phyloP scores from a whole-genome alignment of 306 rosid species.

The Benincasa hispida region DNA sequence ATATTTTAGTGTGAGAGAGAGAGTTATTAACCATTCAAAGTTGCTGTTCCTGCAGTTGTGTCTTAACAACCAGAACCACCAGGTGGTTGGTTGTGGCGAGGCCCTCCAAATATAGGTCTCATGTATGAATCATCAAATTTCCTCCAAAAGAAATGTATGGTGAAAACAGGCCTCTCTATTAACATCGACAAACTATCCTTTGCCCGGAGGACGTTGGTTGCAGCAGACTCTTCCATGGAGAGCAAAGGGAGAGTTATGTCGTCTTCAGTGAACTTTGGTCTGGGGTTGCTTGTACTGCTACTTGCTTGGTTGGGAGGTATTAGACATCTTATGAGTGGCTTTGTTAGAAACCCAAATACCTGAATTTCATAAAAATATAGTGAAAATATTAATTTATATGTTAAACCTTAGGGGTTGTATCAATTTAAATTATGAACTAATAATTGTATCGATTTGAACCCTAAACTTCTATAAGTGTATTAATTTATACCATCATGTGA shows the following conservation, averaged over 20 bases:
- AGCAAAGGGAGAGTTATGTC: constrained; percentile 55
- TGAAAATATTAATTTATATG: no score
- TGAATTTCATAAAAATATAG: constrained; percentile 3
- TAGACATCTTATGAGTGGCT: constrained; percentile 53
- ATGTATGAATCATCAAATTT: constrained; percentile 71
- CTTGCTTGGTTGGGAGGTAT: constrained; percentile 30
- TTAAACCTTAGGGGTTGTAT: no score
- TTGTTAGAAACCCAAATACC: constrained; percentile 76
- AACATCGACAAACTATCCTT: constrained; percentile 64
- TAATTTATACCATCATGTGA: no score
- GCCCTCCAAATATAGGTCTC: constrained; percentile 92
- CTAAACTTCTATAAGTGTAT: no score
- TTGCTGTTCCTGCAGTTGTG: not conserved
- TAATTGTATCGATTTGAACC: no score
- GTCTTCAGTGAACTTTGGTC: constrained; percentile 18
- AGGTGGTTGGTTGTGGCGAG: constrained; percentile 9
- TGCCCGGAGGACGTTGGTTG: constrained; percentile 54
- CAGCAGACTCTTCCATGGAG: constrained; percentile 55
- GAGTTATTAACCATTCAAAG: not conserved
- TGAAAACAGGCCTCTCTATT: constrained; percentile 64
- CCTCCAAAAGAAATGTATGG: constrained; percentile 75
- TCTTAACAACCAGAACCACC: constrained; percentile 17
- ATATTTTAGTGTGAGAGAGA: not conserved
- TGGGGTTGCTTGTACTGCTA: constrained; percentile 11
- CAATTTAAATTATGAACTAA: no score